A percentile compares a stretch with the other conserved stretches of the same genome.
phyloP scores from a whole-genome alignment of 371 early-diverging fungal genomes.

The Apophysomyces sp. region DNA sequence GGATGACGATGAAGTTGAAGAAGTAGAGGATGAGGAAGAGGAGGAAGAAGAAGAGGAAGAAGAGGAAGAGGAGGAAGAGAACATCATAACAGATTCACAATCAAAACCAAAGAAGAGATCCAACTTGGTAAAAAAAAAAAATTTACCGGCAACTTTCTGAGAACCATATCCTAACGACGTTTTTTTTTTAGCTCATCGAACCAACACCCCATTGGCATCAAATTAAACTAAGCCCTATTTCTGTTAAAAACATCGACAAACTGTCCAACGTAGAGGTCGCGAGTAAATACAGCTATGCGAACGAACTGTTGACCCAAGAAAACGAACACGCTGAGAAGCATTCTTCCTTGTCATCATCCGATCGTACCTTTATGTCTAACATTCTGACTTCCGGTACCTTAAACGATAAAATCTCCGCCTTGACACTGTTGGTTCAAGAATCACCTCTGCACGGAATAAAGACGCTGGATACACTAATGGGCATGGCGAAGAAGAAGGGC shows the following conservation, averaged over 20 bases:
- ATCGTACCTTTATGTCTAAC: constrained; percentile 83
- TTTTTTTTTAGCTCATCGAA: constrained; percentile 29
- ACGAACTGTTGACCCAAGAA: constrained; percentile 67
- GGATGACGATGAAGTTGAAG: constrained; percentile 25
- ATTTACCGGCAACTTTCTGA: neutral
- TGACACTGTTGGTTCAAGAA: constrained; percentile 89
- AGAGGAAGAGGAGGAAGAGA: constrained; percentile 4
- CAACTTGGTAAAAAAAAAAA: constrained; percentile 10
- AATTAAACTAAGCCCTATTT: constrained; percentile 33
- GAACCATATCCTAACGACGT: neutral
- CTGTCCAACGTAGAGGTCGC: constrained; percentile 38
- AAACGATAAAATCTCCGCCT: constrained; percentile 90
- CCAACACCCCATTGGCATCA: constrained; percentile 60
- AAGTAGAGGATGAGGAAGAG: constrained; percentile 18
- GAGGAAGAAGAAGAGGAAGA: constrained; percentile 7
- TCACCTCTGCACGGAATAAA: constrained; percentile 86
- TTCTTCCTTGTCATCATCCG: constrained; percentile 63
- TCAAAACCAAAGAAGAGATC: constrained; percentile 11
- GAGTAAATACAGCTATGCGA: constrained; percentile 59
- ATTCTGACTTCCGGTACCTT: constrained; percentile 90
- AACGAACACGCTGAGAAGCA: constrained; percentile 65
- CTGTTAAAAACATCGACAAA: constrained; percentile 20
- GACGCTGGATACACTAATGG: constrained; percentile 78
- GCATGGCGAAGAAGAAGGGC: constrained; percentile 88
- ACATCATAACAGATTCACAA: constrained; percentile 10